These are phyloP conservation scores for Fusarium praegraminearum DNA, from an alignment of 2,329 filamentous ascomycete genomes.

Conservation along the genomic window DNA sequence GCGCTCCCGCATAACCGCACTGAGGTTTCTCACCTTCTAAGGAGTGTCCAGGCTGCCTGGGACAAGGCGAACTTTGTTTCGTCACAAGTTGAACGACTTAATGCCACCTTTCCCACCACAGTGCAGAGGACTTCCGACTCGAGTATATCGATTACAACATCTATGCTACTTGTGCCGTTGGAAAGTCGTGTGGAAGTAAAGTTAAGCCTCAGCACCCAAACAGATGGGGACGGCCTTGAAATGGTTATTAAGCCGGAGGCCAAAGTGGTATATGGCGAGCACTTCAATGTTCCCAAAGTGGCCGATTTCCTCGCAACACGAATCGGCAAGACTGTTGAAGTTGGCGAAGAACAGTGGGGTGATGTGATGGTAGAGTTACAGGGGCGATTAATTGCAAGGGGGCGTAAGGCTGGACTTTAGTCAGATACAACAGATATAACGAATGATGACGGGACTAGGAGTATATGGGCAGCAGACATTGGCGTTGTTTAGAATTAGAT, in stretches of 20 bases:
- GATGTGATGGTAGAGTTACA: conserved; percentile 67
- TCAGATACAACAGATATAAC: conserved; percentile 24
- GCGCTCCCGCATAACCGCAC: conserved; percentile 69
- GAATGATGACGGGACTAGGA: conserved; percentile 48
- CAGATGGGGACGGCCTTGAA: conserved; percentile 62
- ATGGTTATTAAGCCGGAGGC: conserved; percentile 67
- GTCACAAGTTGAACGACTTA: conserved; percentile 71
- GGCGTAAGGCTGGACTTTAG: conserved; percentile 58
- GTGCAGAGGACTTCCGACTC: conserved; percentile 74
- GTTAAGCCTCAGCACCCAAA: conserved; percentile 66
- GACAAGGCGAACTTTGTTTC: conserved; percentile 70
- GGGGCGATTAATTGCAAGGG: conserved; percentile 66
- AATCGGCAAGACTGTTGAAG: conserved; percentile 59
- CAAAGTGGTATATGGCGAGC: conserved; percentile 79
- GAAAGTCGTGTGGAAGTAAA: conserved; percentile 76
- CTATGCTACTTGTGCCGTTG: conserved; percentile 72
- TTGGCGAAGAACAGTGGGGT: conserved; percentile 62
- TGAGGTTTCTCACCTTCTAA: conserved; percentile 68
- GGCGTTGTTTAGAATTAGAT: conserved; percentile 46
- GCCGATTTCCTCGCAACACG: conserved; percentile 72
- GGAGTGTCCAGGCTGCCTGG: conserved; percentile 73
- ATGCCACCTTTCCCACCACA: conserved; percentile 72
- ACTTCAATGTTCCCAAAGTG: conserved; percentile 81
- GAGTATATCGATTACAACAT: conserved; percentile 70
- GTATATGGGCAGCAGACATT: conserved; percentile 22